A percentile compares a stretch with the other conserved stretches of the same genome.
These are phyloP conservation scores for Balamuthia mandrillaris DNA, from an alignment of 208 protist genomes.

Conservation along the genomic window DNA sequence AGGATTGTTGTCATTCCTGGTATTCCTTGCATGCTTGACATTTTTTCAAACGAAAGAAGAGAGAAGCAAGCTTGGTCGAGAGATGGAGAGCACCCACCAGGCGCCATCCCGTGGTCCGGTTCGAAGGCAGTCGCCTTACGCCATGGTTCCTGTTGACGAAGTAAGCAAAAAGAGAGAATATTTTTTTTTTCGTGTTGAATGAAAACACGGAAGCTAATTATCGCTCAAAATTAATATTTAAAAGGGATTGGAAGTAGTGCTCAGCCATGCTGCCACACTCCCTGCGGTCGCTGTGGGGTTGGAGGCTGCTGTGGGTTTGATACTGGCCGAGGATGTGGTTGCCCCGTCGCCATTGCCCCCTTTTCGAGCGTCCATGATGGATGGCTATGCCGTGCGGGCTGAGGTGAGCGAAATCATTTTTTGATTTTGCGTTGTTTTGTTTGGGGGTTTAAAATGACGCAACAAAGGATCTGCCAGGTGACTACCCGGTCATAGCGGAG, in stretches of 20 bases:
- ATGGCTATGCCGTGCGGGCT: conserved; percentile 60
- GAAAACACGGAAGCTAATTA: too few relatives aligned
- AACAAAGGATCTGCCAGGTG: conserved; percentile 19
- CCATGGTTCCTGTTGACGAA: background rate
- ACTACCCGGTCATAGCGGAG: conserved; percentile 38
- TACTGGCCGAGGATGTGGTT: conserved; percentile 26
- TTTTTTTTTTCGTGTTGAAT: too few relatives aligned
- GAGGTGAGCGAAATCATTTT: background rate
- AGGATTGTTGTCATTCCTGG: too few relatives aligned
- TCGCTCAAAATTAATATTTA: background rate
- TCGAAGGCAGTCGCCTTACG: conserved; percentile 8
- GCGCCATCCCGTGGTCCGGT: too few relatives aligned
- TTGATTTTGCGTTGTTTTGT: background rate
- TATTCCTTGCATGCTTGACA: too few relatives aligned
- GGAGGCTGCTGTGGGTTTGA: background rate
- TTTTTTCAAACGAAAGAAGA: too few relatives aligned
- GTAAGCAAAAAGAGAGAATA: background rate
- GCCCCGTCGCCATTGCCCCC: conserved; percentile 33
- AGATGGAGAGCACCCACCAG: too few relatives aligned
- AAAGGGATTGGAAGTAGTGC: background rate
- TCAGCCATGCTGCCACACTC: background rate
- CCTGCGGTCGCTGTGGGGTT: background rate
- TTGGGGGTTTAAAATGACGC: background rate
- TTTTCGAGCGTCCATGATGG: conserved; percentile 63
- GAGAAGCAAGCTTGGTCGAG: too few relatives aligned